Evolutionary conservation across 2,329 filamentous ascomycete species (phyloP).

Genomic region (Colletotrichum cereale): DNA sequence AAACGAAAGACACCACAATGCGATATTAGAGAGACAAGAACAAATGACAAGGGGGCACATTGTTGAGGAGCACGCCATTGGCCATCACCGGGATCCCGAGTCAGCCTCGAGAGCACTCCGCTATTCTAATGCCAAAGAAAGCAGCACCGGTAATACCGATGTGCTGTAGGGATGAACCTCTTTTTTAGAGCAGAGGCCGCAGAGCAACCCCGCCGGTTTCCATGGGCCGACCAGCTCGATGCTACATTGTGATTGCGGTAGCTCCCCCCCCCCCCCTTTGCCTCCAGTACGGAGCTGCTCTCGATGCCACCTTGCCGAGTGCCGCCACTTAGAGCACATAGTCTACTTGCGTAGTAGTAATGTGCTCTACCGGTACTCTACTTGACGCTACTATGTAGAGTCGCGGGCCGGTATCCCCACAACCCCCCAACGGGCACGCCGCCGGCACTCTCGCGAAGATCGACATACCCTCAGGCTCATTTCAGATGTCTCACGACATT

Average conservation of each 20-base stretch:
- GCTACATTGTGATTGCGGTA: not conserved
- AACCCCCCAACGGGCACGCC: conserved; percentile 24
- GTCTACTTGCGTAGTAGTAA: too few relatives aligned
- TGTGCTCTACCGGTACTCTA: too few relatives aligned
- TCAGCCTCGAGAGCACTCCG: not conserved
- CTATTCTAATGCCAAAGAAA: not conserved
- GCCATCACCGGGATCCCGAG: conserved; percentile 18
- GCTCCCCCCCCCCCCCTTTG: too few relatives aligned
- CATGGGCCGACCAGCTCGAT: conserved; percentile 9
- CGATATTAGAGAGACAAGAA: not conserved
- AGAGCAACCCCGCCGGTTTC: not conserved
- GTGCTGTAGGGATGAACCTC: conserved; percentile 1
- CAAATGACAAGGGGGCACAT: too few relatives aligned
- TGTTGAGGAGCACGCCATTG: conserved; percentile 25
- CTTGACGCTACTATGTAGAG: conserved; percentile 23
- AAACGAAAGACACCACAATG: not conserved
- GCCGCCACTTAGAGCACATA: not conserved
- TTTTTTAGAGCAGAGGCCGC: not conserved
- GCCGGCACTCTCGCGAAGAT: not conserved
- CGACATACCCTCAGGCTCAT: not conserved
- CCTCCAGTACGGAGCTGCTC: not conserved
- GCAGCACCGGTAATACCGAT: conserved; percentile 26
- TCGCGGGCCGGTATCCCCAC: conserved; percentile 27
- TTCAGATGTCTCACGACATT: conserved; percentile 24
- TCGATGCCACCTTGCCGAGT: not conserved